phyloP scores from a whole-genome alignment of 1,284 basidiomycete genomes.

The Puccinia hordei region DNA sequence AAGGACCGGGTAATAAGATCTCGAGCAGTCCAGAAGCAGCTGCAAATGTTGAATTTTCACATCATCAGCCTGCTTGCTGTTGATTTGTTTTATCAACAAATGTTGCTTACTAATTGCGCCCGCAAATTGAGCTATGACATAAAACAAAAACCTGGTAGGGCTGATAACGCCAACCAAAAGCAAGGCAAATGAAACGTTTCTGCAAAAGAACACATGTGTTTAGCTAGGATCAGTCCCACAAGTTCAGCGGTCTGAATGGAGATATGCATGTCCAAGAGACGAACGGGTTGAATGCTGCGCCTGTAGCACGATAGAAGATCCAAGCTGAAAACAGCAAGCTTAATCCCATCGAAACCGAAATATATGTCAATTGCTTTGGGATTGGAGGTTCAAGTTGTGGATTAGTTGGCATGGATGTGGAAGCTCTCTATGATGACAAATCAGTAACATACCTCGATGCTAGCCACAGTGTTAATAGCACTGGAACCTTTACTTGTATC shows the following conservation, averaged over 20 bases:
- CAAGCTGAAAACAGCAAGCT: conserved; percentile 71
- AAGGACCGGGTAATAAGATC: conserved; percentile 35
- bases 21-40: conserved; percentile 27
- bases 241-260: not conserved
- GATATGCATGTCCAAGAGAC: not conserved
- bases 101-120: conserved; percentile 19
- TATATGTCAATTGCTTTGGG: conserved; percentile 63
- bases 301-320: conserved; percentile 74
- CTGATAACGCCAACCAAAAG: conserved; percentile 67
- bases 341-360: conserved; percentile 69
- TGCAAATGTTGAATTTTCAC: not conserved
- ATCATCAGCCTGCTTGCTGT: not conserved
- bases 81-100: not conserved
- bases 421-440: no score
- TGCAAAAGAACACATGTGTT: conserved; percentile 69
- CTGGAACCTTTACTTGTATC: conserved; percentile 8
- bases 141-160: conserved; percentile 68
- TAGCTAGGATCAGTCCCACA: conserved; percentile 51
- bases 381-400: not conserved
- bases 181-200: conserved; percentile 69
- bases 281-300: conserved; percentile 61
- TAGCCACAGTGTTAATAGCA: conserved; percentile 45
- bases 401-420: no score
- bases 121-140: conserved; percentile 66
- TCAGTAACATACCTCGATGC: conserved; percentile 23